Conservation (phyloP, 441 rosid species). For the Jatropha podagrica region DNA sequence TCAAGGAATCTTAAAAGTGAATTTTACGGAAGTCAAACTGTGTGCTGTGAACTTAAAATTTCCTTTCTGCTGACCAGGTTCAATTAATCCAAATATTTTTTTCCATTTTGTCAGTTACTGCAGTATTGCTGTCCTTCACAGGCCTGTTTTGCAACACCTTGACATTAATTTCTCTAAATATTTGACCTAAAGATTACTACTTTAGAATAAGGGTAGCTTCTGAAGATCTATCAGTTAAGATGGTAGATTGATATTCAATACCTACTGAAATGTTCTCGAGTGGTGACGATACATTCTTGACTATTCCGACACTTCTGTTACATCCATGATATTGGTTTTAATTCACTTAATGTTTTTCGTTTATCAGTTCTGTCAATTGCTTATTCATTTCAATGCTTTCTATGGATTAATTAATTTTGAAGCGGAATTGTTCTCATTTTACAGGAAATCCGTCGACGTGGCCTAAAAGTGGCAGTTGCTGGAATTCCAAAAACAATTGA, state of each 20-base stretch:
- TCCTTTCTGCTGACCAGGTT: not conserved
- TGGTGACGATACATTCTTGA: not conserved
- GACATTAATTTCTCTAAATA: not conserved
- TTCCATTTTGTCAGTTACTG: not conserved
- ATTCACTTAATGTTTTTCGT: not conserved
- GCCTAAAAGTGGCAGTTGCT: conserved; percentile 70
- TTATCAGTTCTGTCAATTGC: not conserved
- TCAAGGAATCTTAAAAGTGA: not conserved
- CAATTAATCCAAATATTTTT: not conserved
- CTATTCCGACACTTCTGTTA: not conserved
- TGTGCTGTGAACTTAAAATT: not conserved
- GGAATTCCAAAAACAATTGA: conserved; percentile 88
- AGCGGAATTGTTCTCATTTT: conserved; percentile 1
- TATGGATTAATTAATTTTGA: not conserved
- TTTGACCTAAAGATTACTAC: not conserved
- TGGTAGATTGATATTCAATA: not conserved
- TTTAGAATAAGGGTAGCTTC: not conserved
- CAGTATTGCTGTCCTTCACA: not conserved
- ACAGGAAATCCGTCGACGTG: conserved; percentile 74
- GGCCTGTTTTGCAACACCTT: not conserved
- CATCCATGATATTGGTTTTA: conserved; percentile 1
- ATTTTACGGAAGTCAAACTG: not conserved
- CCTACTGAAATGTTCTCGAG: not conserved
- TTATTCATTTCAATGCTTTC: not conserved
- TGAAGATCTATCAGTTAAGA: not conserved